These are phyloP conservation scores for Hypoxylon rubiginosum DNA, from an alignment of 2,329 filamentous ascomycete genomes.

Conservation along the genomic window DNA sequence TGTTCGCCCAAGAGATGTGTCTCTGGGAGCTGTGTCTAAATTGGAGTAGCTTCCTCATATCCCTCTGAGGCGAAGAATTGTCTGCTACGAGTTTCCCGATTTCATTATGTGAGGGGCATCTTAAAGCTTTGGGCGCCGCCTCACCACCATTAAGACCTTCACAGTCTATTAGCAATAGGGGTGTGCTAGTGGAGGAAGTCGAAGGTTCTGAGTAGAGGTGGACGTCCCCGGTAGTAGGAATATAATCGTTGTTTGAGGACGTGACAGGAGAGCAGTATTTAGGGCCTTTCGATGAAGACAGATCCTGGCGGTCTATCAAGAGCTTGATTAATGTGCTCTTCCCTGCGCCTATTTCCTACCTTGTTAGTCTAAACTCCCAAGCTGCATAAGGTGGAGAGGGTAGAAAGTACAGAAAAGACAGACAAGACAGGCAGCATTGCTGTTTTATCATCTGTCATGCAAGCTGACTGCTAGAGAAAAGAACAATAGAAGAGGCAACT, in stretches of 20 bases:
- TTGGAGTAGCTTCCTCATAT: constrained; percentile 1
- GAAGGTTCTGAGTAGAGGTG: constrained; percentile 64
- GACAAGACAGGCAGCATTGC: neutral
- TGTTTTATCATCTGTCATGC: neutral
- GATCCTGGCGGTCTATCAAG: constrained; percentile 56
- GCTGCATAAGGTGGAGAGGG: neutral
- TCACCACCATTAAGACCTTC: constrained; percentile 66
- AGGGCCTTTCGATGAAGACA: constrained; percentile 42
- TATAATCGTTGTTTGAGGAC: constrained; percentile 55
- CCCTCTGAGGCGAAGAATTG: neutral
- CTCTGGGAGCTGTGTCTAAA: constrained; percentile 41
- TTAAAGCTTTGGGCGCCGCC: constrained; percentile 49
- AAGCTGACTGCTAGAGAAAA: neutral
- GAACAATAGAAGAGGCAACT: constrained; percentile 12
- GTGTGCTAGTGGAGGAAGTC: constrained; percentile 53
- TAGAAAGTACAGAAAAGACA: no score
- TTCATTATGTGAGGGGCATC: constrained; percentile 31
- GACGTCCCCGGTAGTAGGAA: constrained; percentile 63
- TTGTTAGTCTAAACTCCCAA: neutral
- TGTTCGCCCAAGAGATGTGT: constrained; percentile 53
- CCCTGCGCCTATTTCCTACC: constrained; percentile 55
- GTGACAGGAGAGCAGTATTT: constrained; percentile 58
- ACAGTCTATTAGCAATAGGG: constrained; percentile 64
- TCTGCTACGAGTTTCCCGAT: neutral
- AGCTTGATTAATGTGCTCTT: constrained; percentile 65